Conservation (phyloP, 2,329 filamentous ascomycete genomes). For the Ceratocystis variospora region DNA sequence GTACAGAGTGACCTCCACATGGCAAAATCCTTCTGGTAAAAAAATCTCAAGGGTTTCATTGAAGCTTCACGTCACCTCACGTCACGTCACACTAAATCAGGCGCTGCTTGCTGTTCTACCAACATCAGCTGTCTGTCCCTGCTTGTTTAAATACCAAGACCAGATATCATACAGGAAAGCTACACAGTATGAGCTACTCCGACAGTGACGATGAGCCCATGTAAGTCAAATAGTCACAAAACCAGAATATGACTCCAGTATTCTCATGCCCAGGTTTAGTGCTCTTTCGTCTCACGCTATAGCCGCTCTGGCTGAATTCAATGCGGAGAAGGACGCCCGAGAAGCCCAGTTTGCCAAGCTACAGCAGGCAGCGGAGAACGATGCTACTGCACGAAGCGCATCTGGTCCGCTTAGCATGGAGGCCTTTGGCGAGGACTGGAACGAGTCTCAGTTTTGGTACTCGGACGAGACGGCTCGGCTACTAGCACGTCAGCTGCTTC, state of each 20-base stretch:
- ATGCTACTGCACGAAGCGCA: slow-evolving; percentile 20
- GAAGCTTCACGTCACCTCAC: background rate
- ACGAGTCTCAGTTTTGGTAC: slow-evolving; percentile 75
- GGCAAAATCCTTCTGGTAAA: background rate
- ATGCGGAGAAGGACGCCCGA: slow-evolving; percentile 54
- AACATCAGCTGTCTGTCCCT: too few species aligned
- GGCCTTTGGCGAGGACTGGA: slow-evolving; percentile 67
- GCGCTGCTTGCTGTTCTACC: too few species aligned
- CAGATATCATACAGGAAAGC: background rate
- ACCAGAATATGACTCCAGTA: background rate
- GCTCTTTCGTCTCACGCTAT: slow-evolving; percentile 53
- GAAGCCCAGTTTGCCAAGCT: slow-evolving; percentile 55
- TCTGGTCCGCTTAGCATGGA: slow-evolving; percentile 43
- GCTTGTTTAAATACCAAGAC: background rate
- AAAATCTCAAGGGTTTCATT: background rate
- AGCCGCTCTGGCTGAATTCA: slow-evolving; percentile 58
- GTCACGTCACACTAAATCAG: slow-evolving; percentile 1
- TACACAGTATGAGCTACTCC: slow-evolving; percentile 6
- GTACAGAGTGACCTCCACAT: background rate
- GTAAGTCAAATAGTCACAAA: slow-evolving; percentile 27
- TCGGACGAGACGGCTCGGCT: slow-evolving; percentile 54
- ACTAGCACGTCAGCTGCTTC: slow-evolving; percentile 52
- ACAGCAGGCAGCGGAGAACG: slow-evolving; percentile 36
- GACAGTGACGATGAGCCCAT: slow-evolving; percentile 35
- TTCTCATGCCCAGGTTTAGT: slow-evolving; percentile 27